Base-by-base conservation (phyloP, 2,329 filamentous ascomycete genomes). In the Delphinella strobiligena region DNA sequence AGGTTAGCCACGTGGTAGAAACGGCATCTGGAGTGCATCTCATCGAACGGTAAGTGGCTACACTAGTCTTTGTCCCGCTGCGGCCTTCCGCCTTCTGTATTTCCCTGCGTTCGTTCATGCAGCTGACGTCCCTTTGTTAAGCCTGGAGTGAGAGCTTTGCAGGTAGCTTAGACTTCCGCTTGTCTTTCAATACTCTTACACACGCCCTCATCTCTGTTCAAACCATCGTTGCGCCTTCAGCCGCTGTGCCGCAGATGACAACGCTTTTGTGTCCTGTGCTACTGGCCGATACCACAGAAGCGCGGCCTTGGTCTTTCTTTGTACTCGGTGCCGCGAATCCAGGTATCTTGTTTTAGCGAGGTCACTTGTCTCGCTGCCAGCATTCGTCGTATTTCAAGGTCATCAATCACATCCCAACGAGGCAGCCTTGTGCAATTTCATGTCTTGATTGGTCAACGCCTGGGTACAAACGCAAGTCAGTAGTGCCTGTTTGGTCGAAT, bases 1-100 rank as follows among this genome's bases (percentile, higher is more conserved):
- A 95, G 63, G 78, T 96, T 55, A 95, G 88, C 63, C 71, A 74
- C 34, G 71, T 95, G 29, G 82, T 96, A 10, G 83, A 94, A 63
- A 95, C 91, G 30, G 88, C 87, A 36, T 95, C 88, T 38, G 91
- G 91, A 1, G 69, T 96, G 55, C 91, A 98, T 66, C 69, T 98
- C 63, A 98, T 98, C 63, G 82, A 96, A 67, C 81, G 88, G 86
- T 93, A 72, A 47, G 68, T 56, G 9, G 22, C 10, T 9, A 24
- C 19, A 10, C 37, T 38, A 19, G 16, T 2, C 17, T 29, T 24
- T 10, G 14, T 19, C 30, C 19, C 31, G 22, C 29, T 27, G 8
- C 12, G 19, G 3, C 11, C 24, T 24, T 11, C 19, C 46, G 46
- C 45, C 48, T 53, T 36, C 12, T 15, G 35, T 9, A 12, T 43